phyloP scores from a whole-genome alignment of 331 rosid genomes.

The Acacia pycnantha region DNA sequence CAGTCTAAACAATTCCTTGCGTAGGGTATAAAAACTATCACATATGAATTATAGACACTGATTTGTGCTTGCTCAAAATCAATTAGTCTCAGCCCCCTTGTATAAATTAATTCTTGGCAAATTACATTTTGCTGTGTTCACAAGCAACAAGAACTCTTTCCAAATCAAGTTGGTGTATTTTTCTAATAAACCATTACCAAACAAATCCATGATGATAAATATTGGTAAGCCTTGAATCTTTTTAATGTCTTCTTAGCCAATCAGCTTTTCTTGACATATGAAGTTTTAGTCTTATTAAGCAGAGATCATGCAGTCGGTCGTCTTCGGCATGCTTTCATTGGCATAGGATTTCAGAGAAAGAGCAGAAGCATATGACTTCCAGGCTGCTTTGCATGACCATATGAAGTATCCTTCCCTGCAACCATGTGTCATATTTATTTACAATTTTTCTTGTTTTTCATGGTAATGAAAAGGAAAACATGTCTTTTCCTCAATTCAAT shows the following conservation, averaged over 20 bases:
- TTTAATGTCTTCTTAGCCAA: no score
- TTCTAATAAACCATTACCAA: no score
- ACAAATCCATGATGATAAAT: no score
- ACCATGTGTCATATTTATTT: slow-evolving; percentile 23
- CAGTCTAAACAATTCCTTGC: neutral
- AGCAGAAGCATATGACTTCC: slow-evolving; percentile 93
- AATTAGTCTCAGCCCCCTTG: neutral
- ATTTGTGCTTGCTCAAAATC: neutral
- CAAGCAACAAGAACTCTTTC: neutral
- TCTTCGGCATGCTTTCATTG: slow-evolving; percentile 38
- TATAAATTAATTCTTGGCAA: neutral
- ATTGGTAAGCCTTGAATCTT: no score
- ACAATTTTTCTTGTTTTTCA: slow-evolving; percentile 11
- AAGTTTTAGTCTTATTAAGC: slow-evolving; percentile 11
- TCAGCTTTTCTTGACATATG: no score
- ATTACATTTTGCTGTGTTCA: neutral
- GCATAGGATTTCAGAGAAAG: slow-evolving; percentile 62
- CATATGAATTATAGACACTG: no score
- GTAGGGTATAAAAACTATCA: neutral
- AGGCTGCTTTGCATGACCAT: slow-evolving; percentile 95
- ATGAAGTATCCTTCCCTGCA: slow-evolving; percentile 58
- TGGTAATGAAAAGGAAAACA: neutral
- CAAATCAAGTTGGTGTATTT: neutral
- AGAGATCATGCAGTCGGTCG: slow-evolving; percentile 61
- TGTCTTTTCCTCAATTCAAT: slow-evolving; percentile 17